A percentile compares a stretch with the other conserved stretches of the same genome.
These are phyloP conservation scores for Myxozyma geophila DNA, from an alignment of 805 yeast species.

Conservation along the genomic window DNA sequence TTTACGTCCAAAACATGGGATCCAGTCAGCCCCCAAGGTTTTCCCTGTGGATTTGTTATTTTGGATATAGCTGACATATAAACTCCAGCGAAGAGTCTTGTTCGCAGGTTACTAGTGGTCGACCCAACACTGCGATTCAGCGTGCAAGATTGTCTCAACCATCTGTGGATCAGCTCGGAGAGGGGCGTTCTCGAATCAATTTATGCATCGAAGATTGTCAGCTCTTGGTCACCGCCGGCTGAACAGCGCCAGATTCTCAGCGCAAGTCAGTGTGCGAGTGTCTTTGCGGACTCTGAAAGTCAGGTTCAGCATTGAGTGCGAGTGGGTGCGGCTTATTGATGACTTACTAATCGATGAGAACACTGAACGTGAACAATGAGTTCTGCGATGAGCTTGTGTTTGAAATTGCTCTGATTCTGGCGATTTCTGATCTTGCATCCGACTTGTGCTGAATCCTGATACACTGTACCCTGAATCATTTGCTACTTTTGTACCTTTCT, in stretches of 20 bases:
- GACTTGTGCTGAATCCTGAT: no score
- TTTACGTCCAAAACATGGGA: constrained; percentile 52
- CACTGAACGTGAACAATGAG: no score
- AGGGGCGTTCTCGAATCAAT: constrained; percentile 45
- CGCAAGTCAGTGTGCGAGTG: constrained; percentile 5
- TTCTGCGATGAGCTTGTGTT: no score
- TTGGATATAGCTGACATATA: background rate
- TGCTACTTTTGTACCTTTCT: no score
- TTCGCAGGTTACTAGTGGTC: constrained; percentile 49
- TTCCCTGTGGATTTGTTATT: background rate
- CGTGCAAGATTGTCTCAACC: constrained; percentile 50
- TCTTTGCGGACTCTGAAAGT: background rate
- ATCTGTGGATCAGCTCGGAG: constrained; percentile 56
- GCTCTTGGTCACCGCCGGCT: constrained; percentile 25
- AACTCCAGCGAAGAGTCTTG: constrained; percentile 52
- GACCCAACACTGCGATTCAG: constrained; percentile 49
- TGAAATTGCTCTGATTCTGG: no score
- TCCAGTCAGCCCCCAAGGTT: constrained; percentile 41
- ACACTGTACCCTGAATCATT: no score
- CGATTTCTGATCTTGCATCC: no score
- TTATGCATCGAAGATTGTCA: constrained; percentile 41
- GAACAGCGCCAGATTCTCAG: constrained; percentile 2
- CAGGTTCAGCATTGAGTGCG: no score
- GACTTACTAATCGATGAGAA: no score
- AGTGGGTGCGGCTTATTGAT: no score